These are phyloP conservation scores for Raffaelea ambrosiae DNA, from an alignment of 2,329 filamentous ascomycete species.

Conservation along the genomic window DNA sequence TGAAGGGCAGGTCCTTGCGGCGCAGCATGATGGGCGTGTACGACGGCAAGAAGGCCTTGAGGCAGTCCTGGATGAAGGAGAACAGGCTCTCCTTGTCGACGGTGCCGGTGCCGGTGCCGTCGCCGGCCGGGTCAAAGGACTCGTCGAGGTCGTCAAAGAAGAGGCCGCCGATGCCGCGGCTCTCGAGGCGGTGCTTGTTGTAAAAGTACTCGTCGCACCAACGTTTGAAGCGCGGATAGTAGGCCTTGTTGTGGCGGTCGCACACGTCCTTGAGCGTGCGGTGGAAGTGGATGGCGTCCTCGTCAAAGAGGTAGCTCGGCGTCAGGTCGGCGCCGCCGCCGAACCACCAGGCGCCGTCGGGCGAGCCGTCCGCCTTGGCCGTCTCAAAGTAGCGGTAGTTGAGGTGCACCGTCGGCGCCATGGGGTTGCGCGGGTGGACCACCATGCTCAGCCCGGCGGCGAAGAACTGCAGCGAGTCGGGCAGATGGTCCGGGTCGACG, in stretches of 20 bases:
- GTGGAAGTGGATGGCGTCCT: constrained; percentile 97
- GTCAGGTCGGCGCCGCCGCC: constrained; percentile 92
- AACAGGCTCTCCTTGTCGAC: constrained; percentile 78
- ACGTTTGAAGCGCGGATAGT: constrained; percentile 91
- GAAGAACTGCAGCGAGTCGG: constrained; percentile 88
- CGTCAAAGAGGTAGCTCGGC: constrained; percentile 88
- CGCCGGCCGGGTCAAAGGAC: constrained; percentile 51
- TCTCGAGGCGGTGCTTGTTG: constrained; percentile 83
- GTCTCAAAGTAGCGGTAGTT: constrained; percentile 99
- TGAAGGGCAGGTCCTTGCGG: constrained; percentile 88
- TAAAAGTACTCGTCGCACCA: constrained; percentile 99
- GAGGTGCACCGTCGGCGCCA: constrained; percentile 94
- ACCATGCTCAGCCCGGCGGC: constrained; percentile 90
- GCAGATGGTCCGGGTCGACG: constrained; percentile 31
- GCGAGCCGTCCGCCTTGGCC: constrained; percentile 69
- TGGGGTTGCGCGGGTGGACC: constrained; percentile 87
- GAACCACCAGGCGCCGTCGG: constrained; percentile 92
- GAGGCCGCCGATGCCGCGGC: constrained; percentile 85
- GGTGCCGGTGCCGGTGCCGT: not conserved
- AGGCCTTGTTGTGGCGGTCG: constrained; percentile 84
- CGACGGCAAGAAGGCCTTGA: constrained; percentile 79
- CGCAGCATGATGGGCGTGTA: constrained; percentile 84
- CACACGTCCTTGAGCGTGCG: constrained; percentile 85
- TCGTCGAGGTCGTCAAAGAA: constrained; percentile 98
- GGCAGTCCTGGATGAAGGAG: constrained; percentile 75